These are phyloP conservation scores for Pichia kudriavzevii DNA, from an alignment of 1,139 yeast genomes.

Conservation along the genomic window DNA sequence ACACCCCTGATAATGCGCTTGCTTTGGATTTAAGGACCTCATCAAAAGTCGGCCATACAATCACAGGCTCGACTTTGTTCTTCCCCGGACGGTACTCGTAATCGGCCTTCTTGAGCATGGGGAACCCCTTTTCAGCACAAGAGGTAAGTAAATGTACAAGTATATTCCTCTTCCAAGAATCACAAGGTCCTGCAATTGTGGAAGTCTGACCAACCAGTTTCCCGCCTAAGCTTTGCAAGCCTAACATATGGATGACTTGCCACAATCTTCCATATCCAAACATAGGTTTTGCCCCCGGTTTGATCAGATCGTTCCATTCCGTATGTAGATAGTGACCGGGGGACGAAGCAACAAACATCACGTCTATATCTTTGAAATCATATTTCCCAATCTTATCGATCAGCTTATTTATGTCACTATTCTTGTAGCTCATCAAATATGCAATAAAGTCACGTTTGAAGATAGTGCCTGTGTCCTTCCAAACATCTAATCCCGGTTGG, in stretches of 20 bases:
- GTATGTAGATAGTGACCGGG: constrained; percentile 34
- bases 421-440: constrained; percentile 40
- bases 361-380: constrained; percentile 42
- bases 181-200: constrained; percentile 51
- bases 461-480: constrained; percentile 18
- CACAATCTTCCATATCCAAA: constrained; percentile 51
- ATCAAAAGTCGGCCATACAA: constrained; percentile 47
- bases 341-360: constrained; percentile 50
- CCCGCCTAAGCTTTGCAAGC: constrained; percentile 30
- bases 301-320: constrained; percentile 6
- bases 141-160: constrained; percentile 50
- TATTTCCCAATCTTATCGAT: constrained; percentile 28
- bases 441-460: constrained; percentile 37
- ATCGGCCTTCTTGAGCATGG: constrained; percentile 18
- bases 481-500: constrained; percentile 6
- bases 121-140: constrained; percentile 25
- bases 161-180: constrained; percentile 34
- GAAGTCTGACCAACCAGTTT: constrained; percentile 46
- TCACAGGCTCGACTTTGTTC: constrained; percentile 36
- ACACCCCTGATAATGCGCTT: constrained; percentile 39
- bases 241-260: constrained; percentile 33
- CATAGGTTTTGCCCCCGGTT: constrained; percentile 10
- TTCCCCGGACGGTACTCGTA: constrained; percentile 26
- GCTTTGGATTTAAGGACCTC: constrained; percentile 39
- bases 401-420: constrained; percentile 27